Evolutionary conservation across 441 rosid genomes (phyloP).

Genomic region (Populus hybrid): DNA sequence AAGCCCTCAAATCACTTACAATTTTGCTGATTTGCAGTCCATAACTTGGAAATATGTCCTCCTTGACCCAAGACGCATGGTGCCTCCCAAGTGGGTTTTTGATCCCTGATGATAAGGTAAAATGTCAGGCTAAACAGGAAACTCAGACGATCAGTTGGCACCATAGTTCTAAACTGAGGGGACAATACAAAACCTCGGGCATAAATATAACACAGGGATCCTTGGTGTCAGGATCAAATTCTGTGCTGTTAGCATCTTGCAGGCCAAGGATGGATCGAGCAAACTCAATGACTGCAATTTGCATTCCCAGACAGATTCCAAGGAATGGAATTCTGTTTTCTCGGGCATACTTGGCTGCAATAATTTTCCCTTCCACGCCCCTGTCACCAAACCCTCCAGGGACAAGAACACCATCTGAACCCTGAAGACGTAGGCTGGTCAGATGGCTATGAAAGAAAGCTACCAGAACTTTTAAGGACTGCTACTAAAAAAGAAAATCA

Average conservation of each 20-base stretch:
- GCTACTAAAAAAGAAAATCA: too few relatives aligned
- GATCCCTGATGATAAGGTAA: slow-evolving; percentile 50
- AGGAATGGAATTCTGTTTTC: slow-evolving; percentile 85
- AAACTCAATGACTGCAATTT: slow-evolving; percentile 85
- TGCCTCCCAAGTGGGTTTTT: slow-evolving; percentile 93
- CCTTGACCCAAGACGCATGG: slow-evolving; percentile 93
- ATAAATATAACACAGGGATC: slow-evolving; percentile 86
- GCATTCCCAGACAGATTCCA: slow-evolving; percentile 98
- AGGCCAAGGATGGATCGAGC: slow-evolving; percentile 70
- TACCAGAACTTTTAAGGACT: too few relatives aligned
- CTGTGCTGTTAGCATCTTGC: slow-evolving; percentile 88
- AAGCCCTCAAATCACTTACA: slow-evolving; percentile 40
- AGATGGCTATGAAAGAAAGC: slow-evolving; percentile 6
- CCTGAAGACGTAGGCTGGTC: slow-evolving; percentile 41
- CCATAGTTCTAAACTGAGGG: not conserved
- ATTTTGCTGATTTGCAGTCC: slow-evolving; percentile 73
- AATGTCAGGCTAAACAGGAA: not conserved
- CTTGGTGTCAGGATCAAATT: slow-evolving; percentile 66
- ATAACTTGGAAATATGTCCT: slow-evolving; percentile 66
- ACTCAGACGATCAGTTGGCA: not conserved
- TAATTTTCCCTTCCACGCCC: slow-evolving; percentile 92
- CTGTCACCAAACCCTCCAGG: slow-evolving; percentile 99
- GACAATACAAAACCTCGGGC: slow-evolving; percentile 70
- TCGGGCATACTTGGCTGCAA: slow-evolving; percentile 84
- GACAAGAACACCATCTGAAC: slow-evolving; percentile 88